phyloP scores from a whole-genome alignment of 2,329 filamentous ascomycete species.

The Scedosporium minutisporum region DNA sequence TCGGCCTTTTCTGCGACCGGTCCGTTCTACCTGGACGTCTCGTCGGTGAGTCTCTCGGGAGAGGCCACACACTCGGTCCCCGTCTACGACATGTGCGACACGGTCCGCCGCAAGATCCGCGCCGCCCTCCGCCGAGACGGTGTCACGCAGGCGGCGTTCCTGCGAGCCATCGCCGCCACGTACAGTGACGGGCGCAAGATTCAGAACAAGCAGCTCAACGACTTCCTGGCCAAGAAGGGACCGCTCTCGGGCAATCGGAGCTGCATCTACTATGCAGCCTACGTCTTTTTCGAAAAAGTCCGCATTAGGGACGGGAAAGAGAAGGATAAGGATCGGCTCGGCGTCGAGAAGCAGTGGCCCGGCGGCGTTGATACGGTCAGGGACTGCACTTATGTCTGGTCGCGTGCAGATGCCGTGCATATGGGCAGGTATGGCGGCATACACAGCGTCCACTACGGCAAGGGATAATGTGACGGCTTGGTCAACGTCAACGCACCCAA shows the following conservation, averaged over 20 bases:
- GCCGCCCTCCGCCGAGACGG: conserved; percentile 30
- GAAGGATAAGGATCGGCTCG: conserved; percentile 38
- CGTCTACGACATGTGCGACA: conserved; percentile 49
- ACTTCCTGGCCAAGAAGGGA: conserved; percentile 42
- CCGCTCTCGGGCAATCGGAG: conserved; percentile 36
- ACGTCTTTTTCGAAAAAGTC: conserved; percentile 51
- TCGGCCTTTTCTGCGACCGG: conserved; percentile 29
- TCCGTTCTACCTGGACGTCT: conserved; percentile 8
- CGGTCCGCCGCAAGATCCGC: conserved; percentile 46
- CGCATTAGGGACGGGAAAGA: conserved; percentile 39
- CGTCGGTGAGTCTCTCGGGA: conserved; percentile 29
- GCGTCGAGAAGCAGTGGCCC: conserved; percentile 35
- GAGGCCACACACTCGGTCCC: conserved; percentile 35
- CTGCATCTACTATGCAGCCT: conserved; percentile 41
- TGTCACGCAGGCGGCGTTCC: conserved; percentile 42
- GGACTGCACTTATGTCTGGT: conserved; percentile 8
- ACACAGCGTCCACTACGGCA: conserved; percentile 1
- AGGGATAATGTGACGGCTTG: background rate
- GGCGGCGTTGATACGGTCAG: conserved; percentile 16
- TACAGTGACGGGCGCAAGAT: conserved; percentile 27
- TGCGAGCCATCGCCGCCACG: conserved; percentile 35
- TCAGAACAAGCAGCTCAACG: conserved; percentile 32
- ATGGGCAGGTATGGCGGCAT: conserved; percentile 15
- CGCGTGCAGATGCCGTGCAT: conserved; percentile 7
- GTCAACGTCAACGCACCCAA: too few relatives aligned